Evolutionary conservation across 148 eudicot species (phyloP).

Genomic region (Chenopodium formosanum): DNA sequence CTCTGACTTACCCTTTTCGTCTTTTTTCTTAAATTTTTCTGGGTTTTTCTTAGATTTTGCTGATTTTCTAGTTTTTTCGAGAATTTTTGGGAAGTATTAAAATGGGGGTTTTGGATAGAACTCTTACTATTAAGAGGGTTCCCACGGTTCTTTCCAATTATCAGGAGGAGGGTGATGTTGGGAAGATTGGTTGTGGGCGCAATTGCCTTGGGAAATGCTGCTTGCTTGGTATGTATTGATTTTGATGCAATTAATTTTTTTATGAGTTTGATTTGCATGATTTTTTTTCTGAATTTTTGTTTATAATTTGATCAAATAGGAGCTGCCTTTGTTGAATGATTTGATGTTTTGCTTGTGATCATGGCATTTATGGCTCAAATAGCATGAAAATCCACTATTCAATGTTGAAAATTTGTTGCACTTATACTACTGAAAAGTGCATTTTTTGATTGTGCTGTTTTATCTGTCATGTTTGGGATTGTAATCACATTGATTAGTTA

Average conservation of each 20-base stretch:
- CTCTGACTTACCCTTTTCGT: conserved; percentile 18
- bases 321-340: background rate
- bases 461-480: background rate
- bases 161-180: conserved; percentile 31
- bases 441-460: background rate
- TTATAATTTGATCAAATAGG: background rate
- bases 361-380: background rate
- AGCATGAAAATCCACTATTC: background rate
- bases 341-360: background rate
- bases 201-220: conserved; percentile 59
- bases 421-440: background rate
- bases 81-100: conserved; percentile 1
- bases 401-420: background rate
- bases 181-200: conserved; percentile 45
- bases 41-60: conserved; percentile 28
- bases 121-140: conserved; percentile 40
- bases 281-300: background rate
- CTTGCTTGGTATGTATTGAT: conserved; percentile 36
- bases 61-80: conserved; percentile 6
- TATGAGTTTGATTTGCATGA: conserved; percentile 1
- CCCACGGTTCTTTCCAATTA: conserved; percentile 31
- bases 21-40: conserved; percentile 10
- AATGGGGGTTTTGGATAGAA: conserved; percentile 34
- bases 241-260: background rate
- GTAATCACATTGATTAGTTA: background rate